Base-by-base conservation (phyloP, 805 yeast genomes). In the Clavispora vitiphila region DNA sequence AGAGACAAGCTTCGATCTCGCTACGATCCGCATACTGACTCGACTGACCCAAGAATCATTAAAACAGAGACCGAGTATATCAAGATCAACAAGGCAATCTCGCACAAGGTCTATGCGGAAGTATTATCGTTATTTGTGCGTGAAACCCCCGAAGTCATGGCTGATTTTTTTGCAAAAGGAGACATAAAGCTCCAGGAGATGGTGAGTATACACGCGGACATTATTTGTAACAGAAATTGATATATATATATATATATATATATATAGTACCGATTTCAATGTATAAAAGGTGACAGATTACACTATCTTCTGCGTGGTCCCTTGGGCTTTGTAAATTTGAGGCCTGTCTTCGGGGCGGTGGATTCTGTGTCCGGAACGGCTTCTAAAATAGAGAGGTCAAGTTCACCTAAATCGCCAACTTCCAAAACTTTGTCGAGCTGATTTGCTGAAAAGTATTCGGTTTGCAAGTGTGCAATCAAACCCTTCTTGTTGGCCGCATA, bases 401-500 rank as follows among this genome's bases (percentile, higher is more conserved):
- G 58, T 52, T 85, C 95, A 36, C 71, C 75, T 14, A 84, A 65
- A 57, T 85, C 91, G 9, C 93, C 93, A 40, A 81, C 80, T 58
- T 85, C 93, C 18, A 84, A 57, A 10, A 71, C 59, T 38, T 76
- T 76, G 26, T 69, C 69, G 19, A 81, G 59, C 15, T 47, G 43
- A 19, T 52, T 48, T 14, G 42, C 46, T 5, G 42, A 25, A 39
- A 41, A 42, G 8, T 58, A 56, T 26, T 72, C 51, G 1, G 57
- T 58, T 45, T 72, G 69, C 56, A 85, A 65, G 43, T 74, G 70
- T 35, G 68, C 71, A 25, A 80, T 61, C 41, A 84, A 72, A 7
- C 83, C 84, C 39, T 71, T 72, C 56, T 81, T 83, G 47, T 83
- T 83, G 3, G 96, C 77, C 1, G 99, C 98, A 56, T 89, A 88